Base-by-base conservation (phyloP, 768 basidiomycete genomes). In the Leccinum variicolor region DNA sequence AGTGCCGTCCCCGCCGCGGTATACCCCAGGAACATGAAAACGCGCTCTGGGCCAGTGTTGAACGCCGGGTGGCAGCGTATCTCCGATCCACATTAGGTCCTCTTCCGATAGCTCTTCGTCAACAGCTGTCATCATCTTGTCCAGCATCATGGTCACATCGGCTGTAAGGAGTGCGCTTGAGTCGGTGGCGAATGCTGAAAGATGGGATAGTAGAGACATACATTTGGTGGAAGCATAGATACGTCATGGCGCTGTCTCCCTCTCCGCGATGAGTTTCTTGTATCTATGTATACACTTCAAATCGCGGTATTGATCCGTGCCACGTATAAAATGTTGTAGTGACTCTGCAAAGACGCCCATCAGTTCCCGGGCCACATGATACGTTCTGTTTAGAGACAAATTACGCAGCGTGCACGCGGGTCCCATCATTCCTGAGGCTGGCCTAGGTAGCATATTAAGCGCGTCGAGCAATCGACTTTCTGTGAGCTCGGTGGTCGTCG, bases 381-480 rank as follows among this genome's bases (percentile, higher is more conserved):
- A 48, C 47, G 23, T 26, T 26, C 47, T 48, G 4, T 48, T 25
- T 17, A 26, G 47, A 25, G 47, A 26, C 15, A 48, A 26, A 48
- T 26, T 48, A n/a, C 47, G 47, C 17, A 48, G 25, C 47, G 47
- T n/a, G 25, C 26, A 48, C 13, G 17, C 25, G 9, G 47, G 47
- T 48, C 47, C 47, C 56, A 69, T 11, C 66, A 69, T 63, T 59
- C 61, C 51, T 8, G 68, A 64, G 51, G 62, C 49, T 47, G 58
- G 51, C 33, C 17, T 10, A 52, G 41, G 41, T 19, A 19, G 5
- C 41, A 43, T 43, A 13, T 43, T 6, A 4, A 19, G 11, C 11
- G 41, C 19, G 19, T 43, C 41, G 11, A 43, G 41, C 11, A 19
- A 43, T 5, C 19, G 41, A 43, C 15, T 43, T 19, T 43, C 41